Evolutionary conservation across 192 early-diverging fungal species (phyloP), one percentile per base, ranked within the genome.

Genomic region (Gaertneriomyces sp.): DNA sequence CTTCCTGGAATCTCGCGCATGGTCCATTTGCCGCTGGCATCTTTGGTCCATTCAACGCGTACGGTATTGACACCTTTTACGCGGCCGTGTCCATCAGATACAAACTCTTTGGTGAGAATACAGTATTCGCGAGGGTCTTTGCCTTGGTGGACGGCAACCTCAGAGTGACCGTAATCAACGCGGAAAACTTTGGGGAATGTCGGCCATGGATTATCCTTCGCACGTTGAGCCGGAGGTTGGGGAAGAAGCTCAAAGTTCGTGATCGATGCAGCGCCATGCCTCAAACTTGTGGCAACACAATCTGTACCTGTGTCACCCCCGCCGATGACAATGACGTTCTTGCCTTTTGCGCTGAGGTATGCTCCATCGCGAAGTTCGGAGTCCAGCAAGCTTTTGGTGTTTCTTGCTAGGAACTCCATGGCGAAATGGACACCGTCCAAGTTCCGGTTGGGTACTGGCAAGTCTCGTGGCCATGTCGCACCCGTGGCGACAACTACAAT

Each of bases 191-290:
- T 89, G 45, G 96, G 93, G 82, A 88, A 99, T 73, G 93, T 88
- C 19, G 96, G 96, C 96, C 96, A 99, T 54, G 95, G 96, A 85
- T 97, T 99, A 70, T 95, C 93, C 50, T 62, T 68, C 53, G 87
- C 91, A 66, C 96, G 90, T 45, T 71, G 73, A 0, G 66, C 72
- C n/a, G 96, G 91, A 49, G 96, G 95, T 74, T 91, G 89, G 4
- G 96, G 96, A 39, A 99, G 79, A 61, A 99, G 85, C 74, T 99
- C 96, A 87, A 99, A 99, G 84, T 97, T 97, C 64, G 89, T 82
- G 14, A 99, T 86, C 53, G 85, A 88, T 60, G 83, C 86, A 12
- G 93, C 93, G 46, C 96, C 83, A 77, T 50, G n/a, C 56, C 95
- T 89, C 39, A 95, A 78, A 9, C 94, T 87, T 14, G 96, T 97